Evolutionary conservation across 768 basidiomycete species (phyloP), one percentile per base, ranked within the genome.

Genomic region (Dendrothele bispora): DNA sequence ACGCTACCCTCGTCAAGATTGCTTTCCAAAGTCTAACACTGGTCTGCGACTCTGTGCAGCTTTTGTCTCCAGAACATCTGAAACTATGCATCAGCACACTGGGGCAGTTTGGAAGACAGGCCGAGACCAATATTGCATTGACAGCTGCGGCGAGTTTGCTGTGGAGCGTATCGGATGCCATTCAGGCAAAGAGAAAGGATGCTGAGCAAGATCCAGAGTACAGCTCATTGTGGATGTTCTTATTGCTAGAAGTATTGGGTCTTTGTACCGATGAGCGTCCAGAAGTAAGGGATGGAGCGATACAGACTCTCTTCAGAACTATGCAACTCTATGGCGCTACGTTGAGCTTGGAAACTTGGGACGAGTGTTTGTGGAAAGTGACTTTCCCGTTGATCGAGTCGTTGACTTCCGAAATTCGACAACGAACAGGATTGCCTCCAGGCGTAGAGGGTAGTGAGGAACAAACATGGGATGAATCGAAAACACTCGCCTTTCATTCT

Each of bases 141-240:
- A 95, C 95, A 1, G 91, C 92, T 0, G 92, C 95, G 0, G 92
- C 92, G 49, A 93, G 91, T 44, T 69, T 98, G 3, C 72, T 99
- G 4, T 98, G 95, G 95, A 88, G 90, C 51, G 90, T 99, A 0
- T 97, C 95, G 0, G 95, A 99, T 61, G 88, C 91, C 1, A 91
- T 98, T 28, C 93, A 95, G 59, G 80, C 86, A 6, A 88, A 91
- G 60, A 79, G 90, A 18, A 85, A 85, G 55, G 69, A 76, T 48
- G 66, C 65, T 4, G 75, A 79, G 30, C 79, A 82, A 48, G 79
- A 83, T 53, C 84, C 83, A 0, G 82, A 84, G 55, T 92, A 91
- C 58, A 91, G 84, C 58, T 80, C 82, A 2, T 67, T 98, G n/a
- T 99, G 95, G 95, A 91, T 97, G 82, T 88, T 85, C 65, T 78